Percentiles rank a stretch among this genome's conserved stretches.
These are phyloP conservation scores for Avena atlantica DNA, from an alignment of 176 grass and related monocot species.

Conservation along the genomic window DNA sequence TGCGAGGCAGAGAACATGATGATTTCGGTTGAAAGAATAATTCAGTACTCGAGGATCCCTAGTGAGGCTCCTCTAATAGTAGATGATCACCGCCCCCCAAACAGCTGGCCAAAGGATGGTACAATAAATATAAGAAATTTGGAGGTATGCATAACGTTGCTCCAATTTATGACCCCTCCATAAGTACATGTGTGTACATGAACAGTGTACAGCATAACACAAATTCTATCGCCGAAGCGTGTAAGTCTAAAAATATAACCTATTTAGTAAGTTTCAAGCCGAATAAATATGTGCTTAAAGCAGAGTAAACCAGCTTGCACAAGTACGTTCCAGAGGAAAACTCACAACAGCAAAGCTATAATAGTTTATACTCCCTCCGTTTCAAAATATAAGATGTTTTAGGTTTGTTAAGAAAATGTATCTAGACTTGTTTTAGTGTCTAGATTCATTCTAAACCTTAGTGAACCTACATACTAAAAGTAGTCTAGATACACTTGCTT, in stretches of 20 bases:
- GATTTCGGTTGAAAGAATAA: slow-evolving; percentile 98
- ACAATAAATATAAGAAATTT: slow-evolving; percentile 76
- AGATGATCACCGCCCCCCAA: slow-evolving; percentile 49
- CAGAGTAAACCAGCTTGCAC: slow-evolving; percentile 2
- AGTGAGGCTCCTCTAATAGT: slow-evolving; percentile 91
- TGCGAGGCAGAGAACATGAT: slow-evolving; percentile 98
- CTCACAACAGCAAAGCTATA: background rate
- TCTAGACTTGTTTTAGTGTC: no score
- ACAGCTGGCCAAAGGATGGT: slow-evolving; percentile 84
- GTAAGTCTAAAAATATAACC: background rate
- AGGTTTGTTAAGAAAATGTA: no score
- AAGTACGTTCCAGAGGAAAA: slow-evolving; percentile 9
- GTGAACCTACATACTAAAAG: no score
- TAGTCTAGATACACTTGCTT: no score
- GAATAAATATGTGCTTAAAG: slow-evolving; percentile 5
- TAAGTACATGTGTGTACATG: slow-evolving; percentile 15
- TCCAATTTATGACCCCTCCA: slow-evolving; percentile 1
- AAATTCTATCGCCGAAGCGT: background rate
- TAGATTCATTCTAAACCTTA: no score
- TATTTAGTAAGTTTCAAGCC: slow-evolving; percentile 25
- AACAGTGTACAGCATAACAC: background rate
- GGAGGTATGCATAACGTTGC: slow-evolving; percentile 63
- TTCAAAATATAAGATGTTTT: no score
- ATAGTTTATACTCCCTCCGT: background rate
- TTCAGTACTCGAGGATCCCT: slow-evolving; percentile 86